A percentile compares a stretch with the other conserved stretches of the same genome.
Evolutionary conservation across 2,329 filamentous ascomycete genomes (phyloP).

Genomic region (Calonectria pteridis): DNA sequence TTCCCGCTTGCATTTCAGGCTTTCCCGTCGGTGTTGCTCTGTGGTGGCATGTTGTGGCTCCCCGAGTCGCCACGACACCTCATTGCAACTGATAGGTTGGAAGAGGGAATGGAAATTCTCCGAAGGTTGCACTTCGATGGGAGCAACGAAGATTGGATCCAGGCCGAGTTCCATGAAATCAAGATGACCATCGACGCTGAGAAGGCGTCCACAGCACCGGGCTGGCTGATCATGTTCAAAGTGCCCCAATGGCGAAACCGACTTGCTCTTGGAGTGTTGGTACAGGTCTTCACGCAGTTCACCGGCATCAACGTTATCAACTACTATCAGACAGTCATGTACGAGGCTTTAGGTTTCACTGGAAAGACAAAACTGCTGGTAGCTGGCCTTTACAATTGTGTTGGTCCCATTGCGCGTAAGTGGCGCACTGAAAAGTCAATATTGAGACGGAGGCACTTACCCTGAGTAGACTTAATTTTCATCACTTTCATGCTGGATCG

Average conservation of each 20-base stretch:
- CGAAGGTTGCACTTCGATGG: conserved; percentile 65
- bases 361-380: conserved; percentile 66
- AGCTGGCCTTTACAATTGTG: conserved; percentile 70
- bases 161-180: conserved; percentile 67
- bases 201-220: conserved; percentile 45
- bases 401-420: conserved; percentile 64
- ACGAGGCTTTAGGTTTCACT: conserved; percentile 61
- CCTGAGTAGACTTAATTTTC: conserved; percentile 62
- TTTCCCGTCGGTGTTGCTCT: conserved; percentile 36
- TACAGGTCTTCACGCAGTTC: conserved; percentile 71
- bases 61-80: conserved; percentile 43
- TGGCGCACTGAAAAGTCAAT: not conserved
- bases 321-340: conserved; percentile 69
- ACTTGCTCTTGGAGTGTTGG: conserved; percentile 67
- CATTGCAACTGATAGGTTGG: conserved; percentile 52
- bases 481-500: conserved; percentile 70
- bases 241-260: conserved; percentile 67
- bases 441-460: not conserved
- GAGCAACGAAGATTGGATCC: conserved; percentile 66
- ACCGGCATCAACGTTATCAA: conserved; percentile 67
- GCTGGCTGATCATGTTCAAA: conserved; percentile 68
- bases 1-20: conserved; percentile 43
- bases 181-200: conserved; percentile 63
- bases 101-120: conserved; percentile 56
- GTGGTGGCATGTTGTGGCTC: conserved; percentile 41